These are phyloP conservation scores for Talaromyces islandicus DNA, from an alignment of 2,329 filamentous ascomycete genomes.

Conservation along the genomic window DNA sequence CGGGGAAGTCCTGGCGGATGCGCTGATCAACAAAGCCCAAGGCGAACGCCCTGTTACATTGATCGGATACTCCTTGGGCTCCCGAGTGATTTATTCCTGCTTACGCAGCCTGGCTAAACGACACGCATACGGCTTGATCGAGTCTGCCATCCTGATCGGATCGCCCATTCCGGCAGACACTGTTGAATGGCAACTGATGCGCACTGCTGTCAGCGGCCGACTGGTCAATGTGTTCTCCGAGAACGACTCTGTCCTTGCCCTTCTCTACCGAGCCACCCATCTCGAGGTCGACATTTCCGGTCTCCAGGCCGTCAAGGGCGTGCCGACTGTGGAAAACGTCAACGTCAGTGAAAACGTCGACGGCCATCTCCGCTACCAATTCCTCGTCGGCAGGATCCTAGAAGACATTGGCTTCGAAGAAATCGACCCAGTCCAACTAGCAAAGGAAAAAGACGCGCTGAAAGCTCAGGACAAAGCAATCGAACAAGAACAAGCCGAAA, in stretches of 20 bases:
- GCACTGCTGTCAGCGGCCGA: conserved; percentile 71
- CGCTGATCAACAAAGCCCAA: conserved; percentile 73
- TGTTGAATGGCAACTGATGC: conserved; percentile 68
- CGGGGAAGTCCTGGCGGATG: conserved; percentile 72
- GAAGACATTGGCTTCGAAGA: conserved; percentile 65
- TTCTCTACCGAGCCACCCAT: conserved; percentile 78
- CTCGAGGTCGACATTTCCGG: conserved; percentile 80
- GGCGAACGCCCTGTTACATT: conserved; percentile 76
- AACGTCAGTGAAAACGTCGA: conserved; percentile 60
- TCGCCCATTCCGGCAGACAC: conserved; percentile 68
- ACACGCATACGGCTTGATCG: conserved; percentile 74
- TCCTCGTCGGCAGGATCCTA: conserved; percentile 61
- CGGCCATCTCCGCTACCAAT: conserved; percentile 66
- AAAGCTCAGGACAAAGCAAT: conserved; percentile 33
- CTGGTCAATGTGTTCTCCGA: conserved; percentile 84
- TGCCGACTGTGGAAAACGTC: conserved; percentile 55
- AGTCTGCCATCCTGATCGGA: conserved; percentile 77
- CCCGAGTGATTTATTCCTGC: conserved; percentile 76
- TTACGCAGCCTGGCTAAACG: conserved; percentile 70
- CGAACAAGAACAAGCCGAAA: conserved; percentile 27
- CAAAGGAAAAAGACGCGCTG: conserved; percentile 38
- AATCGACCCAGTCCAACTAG: conserved; percentile 44
- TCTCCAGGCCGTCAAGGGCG: conserved; percentile 62
- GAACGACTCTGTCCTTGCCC: conserved; percentile 81
- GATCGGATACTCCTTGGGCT: conserved; percentile 75